phyloP scores from a whole-genome alignment of 495 filamentous ascomycete species.

The Aeminium ludgeri region DNA sequence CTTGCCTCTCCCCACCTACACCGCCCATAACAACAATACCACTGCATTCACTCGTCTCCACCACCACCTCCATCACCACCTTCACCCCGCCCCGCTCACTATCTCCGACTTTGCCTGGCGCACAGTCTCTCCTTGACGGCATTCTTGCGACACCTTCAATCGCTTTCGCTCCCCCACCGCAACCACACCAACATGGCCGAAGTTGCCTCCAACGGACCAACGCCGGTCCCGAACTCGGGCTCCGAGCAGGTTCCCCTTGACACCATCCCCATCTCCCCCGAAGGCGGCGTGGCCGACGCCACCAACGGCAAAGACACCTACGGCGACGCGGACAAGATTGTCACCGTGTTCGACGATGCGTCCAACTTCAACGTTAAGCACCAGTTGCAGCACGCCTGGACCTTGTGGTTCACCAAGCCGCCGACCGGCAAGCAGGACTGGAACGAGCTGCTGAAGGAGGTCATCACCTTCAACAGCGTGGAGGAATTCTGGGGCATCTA shows the following conservation, averaged over 20 bases:
- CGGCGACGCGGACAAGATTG: slow-evolving; percentile 38
- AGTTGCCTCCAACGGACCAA: slow-evolving; percentile 2
- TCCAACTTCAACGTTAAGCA: slow-evolving; percentile 99
- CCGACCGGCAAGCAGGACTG: slow-evolving; percentile 98
- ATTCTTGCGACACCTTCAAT: background rate
- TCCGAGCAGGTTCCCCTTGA: slow-evolving; percentile 32
- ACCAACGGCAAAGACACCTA: slow-evolving; percentile 18
- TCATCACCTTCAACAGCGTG: slow-evolving; percentile 94
- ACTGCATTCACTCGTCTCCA: too few species aligned
- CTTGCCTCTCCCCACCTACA: too few species aligned
- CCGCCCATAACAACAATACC: too few species aligned
- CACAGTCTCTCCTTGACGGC: background rate
- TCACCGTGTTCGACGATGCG: slow-evolving; percentile 92
- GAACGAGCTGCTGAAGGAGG: slow-evolving; percentile 94
- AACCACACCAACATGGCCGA: slow-evolving; percentile 6
- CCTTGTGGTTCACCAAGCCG: slow-evolving; percentile 98
- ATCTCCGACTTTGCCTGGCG: slow-evolving; percentile 1
- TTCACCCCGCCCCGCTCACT: background rate
- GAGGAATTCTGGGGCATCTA: slow-evolving; percentile 99
- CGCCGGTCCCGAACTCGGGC: background rate
- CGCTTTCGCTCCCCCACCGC: background rate
- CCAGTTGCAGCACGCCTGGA: slow-evolving; percentile 90
- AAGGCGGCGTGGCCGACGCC: slow-evolving; percentile 30
- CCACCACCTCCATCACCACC: too few species aligned
- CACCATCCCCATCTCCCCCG: slow-evolving; percentile 60